Percentiles rank a stretch among this genome's conserved stretches.
phyloP scores from a whole-genome alignment of 116 monocot species.

The Papilionanthe hybrid region DNA sequence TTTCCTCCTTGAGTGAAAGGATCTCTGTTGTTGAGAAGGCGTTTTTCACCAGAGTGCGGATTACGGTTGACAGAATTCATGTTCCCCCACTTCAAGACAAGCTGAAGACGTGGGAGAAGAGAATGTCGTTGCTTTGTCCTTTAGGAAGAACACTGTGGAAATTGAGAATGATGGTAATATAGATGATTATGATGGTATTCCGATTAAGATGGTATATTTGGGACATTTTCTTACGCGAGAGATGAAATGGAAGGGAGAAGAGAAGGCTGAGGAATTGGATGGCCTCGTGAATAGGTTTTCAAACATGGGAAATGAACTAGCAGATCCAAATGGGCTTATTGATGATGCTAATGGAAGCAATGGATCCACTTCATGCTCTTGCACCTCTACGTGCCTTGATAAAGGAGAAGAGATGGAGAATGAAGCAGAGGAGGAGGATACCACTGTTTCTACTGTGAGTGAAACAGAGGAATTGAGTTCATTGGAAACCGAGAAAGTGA shows the following conservation, averaged over 20 bases:
- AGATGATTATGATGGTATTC: background rate
- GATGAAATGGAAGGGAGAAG: background rate
- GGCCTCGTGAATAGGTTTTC: background rate
- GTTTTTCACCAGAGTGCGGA: background rate
- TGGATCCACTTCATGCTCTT: background rate
- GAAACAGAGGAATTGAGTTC: background rate
- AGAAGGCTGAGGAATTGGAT: background rate
- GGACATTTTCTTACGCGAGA: background rate
- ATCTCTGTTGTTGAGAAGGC: background rate
- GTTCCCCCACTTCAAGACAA: background rate
- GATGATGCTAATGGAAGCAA: background rate
- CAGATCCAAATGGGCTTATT: background rate
- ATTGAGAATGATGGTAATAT: background rate
- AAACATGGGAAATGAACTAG: background rate
- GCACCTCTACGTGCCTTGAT: slow-evolving; percentile 5
- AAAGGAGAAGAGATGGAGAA: background rate
- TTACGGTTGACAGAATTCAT: background rate
- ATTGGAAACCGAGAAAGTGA: background rate
- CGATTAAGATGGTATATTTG: background rate
- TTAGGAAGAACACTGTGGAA: background rate
- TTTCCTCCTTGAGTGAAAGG: background rate
- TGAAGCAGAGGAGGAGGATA: background rate
- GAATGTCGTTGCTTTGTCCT: background rate
- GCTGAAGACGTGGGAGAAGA: background rate
- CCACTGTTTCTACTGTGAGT: background rate